Conservation (phyloP, 2,329 filamentous ascomycete species). For the Ceratocystis lukuohia region DNA sequence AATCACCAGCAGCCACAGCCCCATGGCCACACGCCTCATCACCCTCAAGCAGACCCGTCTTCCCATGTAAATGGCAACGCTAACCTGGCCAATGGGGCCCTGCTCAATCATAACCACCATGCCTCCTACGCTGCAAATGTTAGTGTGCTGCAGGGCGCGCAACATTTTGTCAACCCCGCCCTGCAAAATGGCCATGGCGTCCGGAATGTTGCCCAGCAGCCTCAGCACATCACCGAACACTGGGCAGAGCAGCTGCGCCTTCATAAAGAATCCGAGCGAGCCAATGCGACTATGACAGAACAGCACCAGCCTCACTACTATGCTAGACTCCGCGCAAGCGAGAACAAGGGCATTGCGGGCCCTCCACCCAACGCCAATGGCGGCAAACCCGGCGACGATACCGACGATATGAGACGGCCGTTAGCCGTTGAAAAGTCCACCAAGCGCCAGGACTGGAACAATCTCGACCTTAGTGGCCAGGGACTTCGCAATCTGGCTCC, state of each 20-base stretch:
- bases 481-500: slow-evolving; percentile 70
- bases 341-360: slow-evolving; percentile 53
- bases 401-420: slow-evolving; percentile 44
- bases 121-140: slow-evolving; percentile 16
- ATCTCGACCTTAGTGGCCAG: slow-evolving; percentile 91
- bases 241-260: slow-evolving; percentile 81
- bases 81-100: slow-evolving; percentile 34
- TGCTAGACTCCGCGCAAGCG: slow-evolving; percentile 54
- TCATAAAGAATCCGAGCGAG: slow-evolving; percentile 62
- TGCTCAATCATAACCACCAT: slow-evolving; percentile 23
- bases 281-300: slow-evolving; percentile 56
- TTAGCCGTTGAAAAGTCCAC: slow-evolving; percentile 53
- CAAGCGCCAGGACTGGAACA: slow-evolving; percentile 75
- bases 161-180: slow-evolving; percentile 20
- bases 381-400: slow-evolving; percentile 41
- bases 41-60: slow-evolving; percentile 45
- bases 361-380: slow-evolving; percentile 34
- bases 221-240: slow-evolving; percentile 48
- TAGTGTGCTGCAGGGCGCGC: slow-evolving; percentile 10
- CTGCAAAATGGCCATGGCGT: slow-evolving; percentile 45
- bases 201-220: slow-evolving; percentile 36
- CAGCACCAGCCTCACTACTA: slow-evolving; percentile 57
- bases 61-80: slow-evolving; percentile 38
- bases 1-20: slow-evolving; percentile 48
- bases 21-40: slow-evolving; percentile 49